Evolutionary conservation across 768 basidiomycete genomes (phyloP), one percentile per base, ranked within the genome.

Genomic region (Agaricus sinodeliciosus): DNA sequence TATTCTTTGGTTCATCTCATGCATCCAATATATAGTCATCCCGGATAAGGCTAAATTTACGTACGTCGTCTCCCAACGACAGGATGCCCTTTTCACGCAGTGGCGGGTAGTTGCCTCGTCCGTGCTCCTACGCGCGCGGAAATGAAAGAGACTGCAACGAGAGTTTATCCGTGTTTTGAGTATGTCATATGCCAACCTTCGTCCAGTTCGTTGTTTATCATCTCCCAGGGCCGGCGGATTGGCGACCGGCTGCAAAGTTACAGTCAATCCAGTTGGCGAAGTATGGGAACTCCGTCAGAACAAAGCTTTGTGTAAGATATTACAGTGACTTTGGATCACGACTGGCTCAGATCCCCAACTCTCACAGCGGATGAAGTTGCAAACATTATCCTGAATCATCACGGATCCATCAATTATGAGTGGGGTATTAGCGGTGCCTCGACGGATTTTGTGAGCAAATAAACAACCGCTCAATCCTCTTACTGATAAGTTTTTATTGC

Each of bases 21-120:
- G 26, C 8, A n/a, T 40, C n/a, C 12, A 18, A 34, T 15, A 15
- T 44, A 4, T 41, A 92, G 90, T 94, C 46, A 89, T 90, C 45
- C 91, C 91, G 0, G 89, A 91, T 62, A 84, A 90, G 61, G 74
- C 87, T 1, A 84, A 82, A 58, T 81, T 89, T 69, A 67, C 71
- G 87, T 86, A 62, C 53, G 81, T 63, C 16, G 12, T 6, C 2
- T 28, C 34, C 15, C 50, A 9, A 4, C 40, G 45, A 2, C 18
- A 3, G 13, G 12, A 28, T 11, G 22, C 55, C 25, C 46, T 12
- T 18, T 31, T 50, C 39, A 46, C 27, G 4, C 4, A 35, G 47
- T 1, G 4, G 8, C 19, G 35, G 31, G 1, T 45, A 85, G 82
- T 4, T 93, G 82, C 70, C 82, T 81, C 57, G 79, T 90, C 4